phyloP scores from a whole-genome alignment of 225 moss, liverwort and hornwort species.

The Marchantia polymorpha region DNA sequence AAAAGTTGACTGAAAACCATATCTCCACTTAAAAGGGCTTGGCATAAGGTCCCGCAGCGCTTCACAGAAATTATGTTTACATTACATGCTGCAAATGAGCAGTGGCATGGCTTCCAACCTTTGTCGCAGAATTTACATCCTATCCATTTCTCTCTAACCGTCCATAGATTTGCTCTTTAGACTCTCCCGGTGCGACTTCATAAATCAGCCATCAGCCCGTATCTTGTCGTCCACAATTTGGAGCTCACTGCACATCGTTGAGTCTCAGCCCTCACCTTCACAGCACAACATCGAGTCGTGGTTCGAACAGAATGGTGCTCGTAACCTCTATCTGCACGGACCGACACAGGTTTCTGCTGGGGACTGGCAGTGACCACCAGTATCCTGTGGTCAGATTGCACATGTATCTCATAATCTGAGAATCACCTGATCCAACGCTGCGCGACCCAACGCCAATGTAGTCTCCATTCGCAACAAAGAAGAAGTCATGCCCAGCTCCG shows the following conservation, averaged over 20 bases:
- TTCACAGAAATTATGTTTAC: not conserved
- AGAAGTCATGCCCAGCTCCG: not conserved
- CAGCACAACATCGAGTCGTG: slow-evolving; percentile 10
- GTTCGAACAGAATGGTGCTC: slow-evolving; percentile 18
- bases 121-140: not conserved
- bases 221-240: not conserved
- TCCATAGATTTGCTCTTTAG: not conserved
- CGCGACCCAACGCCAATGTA: slow-evolving; percentile 16
- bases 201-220: not conserved
- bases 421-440: slow-evolving; percentile 9
- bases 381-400: slow-evolving; percentile 12
- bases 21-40: not conserved
- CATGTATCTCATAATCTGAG: slow-evolving; percentile 19
- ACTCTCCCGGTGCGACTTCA: not conserved
- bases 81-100: not conserved
- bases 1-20: not conserved
- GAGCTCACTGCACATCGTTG: not conserved
- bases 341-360: slow-evolving; percentile 4
- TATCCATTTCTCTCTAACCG: not conserved
- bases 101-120: not conserved
- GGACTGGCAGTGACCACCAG: slow-evolving; percentile 14
- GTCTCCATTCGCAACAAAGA: slow-evolving; percentile 15
- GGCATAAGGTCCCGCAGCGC: not conserved
- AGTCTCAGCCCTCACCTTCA: not conserved
- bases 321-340: not conserved